Evolutionary conservation across 2,329 filamentous ascomycete genomes (phyloP).

Genomic region (Sporothrix brasiliensis): DNA sequence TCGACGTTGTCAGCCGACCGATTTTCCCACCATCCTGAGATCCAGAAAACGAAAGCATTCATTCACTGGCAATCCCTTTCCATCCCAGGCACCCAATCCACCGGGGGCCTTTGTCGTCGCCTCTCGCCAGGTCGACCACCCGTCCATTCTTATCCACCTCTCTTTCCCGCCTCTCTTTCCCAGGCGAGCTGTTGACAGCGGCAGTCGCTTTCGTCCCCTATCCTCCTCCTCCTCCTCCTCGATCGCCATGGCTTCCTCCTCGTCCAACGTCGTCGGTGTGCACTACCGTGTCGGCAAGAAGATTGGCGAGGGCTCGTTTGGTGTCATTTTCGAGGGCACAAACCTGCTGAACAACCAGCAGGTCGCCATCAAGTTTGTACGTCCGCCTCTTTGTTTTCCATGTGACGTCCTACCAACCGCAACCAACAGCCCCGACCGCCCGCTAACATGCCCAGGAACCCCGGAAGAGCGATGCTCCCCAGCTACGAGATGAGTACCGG

Average conservation of each 20-base stretch:
- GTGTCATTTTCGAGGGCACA: constrained; percentile 98
- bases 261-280: constrained; percentile 96
- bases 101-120: not conserved
- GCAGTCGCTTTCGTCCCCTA: not conserved
- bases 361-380: constrained; percentile 98
- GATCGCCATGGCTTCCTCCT: constrained; percentile 75
- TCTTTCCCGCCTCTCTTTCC: not conserved
- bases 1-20: constrained; percentile 1
- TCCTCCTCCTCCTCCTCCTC: not conserved
- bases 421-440: not conserved
- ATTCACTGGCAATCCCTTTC: not conserved
- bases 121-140: not conserved
- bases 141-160: not conserved
- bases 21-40: constrained; percentile 2
- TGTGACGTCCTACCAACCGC: not conserved
- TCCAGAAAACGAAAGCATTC: constrained; percentile 6
- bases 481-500: constrained; percentile 95
- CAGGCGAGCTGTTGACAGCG: constrained; percentile 21
- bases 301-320: constrained; percentile 97
- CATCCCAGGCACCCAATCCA: constrained; percentile 7
- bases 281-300: constrained; percentile 99
- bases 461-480: constrained; percentile 96
- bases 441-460: constrained; percentile 69
- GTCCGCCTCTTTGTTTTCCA: not conserved
- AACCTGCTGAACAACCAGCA: constrained; percentile 99